Evolutionary conservation across 768 basidiomycete species (phyloP).

Genomic region (Lentinula aciculospora): DNA sequence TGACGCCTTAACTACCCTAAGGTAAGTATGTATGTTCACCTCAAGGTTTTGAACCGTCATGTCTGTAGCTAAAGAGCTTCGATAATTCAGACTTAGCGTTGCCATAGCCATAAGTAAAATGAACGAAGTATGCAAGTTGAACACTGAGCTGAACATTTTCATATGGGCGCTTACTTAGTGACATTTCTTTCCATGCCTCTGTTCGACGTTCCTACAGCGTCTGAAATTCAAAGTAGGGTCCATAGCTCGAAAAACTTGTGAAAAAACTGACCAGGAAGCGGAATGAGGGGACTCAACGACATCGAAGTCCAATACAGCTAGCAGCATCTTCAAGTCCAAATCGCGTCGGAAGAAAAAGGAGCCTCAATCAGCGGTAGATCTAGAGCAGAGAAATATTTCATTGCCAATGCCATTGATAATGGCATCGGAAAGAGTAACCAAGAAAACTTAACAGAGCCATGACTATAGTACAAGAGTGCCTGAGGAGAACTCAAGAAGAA

Average conservation of each 20-base stretch:
- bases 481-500: not conserved
- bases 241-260: slow-evolving; percentile 55
- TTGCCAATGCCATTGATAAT: slow-evolving; percentile 17
- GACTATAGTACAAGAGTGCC: slow-evolving; percentile 12
- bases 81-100: too few relatives aligned
- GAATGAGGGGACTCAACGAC: slow-evolving; percentile 13
- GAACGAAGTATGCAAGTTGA: too few relatives aligned
- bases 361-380: slow-evolving; percentile 6
- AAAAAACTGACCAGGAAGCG: slow-evolving; percentile 31
- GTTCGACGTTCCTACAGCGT: slow-evolving; percentile 53
- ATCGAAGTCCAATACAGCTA: slow-evolving; percentile 16
- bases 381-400: slow-evolving; percentile 18
- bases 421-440: slow-evolving; percentile 6
- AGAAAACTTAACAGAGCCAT: slow-evolving; percentile 15
- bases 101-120: too few relatives aligned
- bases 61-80: too few relatives aligned
- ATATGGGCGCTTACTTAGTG: too few relatives aligned
- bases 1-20: too few relatives aligned
- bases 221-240: slow-evolving; percentile 17
- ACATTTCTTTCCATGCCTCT: slow-evolving; percentile 33
- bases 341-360: slow-evolving; percentile 11
- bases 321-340: slow-evolving; percentile 15
- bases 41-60: too few relatives aligned
- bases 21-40: too few relatives aligned
- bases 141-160: too few relatives aligned